Percentiles rank a stretch among this genome's conserved stretches.
These are phyloP conservation scores for Xylaria hypoxylon DNA, from an alignment of 2,329 filamentous ascomycete species.

Conservation along the genomic window DNA sequence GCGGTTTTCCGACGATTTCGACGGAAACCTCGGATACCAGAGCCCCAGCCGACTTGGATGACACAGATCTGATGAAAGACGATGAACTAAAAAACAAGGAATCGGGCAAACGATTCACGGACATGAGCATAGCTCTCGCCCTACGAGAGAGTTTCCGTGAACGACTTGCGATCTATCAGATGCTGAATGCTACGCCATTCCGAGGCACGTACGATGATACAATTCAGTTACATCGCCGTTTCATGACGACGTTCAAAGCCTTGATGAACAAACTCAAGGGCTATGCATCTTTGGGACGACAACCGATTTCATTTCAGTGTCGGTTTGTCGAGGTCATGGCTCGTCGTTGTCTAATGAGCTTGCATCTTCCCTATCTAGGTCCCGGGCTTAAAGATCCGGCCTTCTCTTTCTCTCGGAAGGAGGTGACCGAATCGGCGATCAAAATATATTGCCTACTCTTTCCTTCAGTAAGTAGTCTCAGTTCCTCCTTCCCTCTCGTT, in stretches of 20 bases:
- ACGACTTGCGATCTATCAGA: slow-evolving; percentile 57
- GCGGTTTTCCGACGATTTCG: slow-evolving; percentile 62
- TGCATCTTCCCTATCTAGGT: slow-evolving; percentile 66
- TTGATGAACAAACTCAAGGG: slow-evolving; percentile 49
- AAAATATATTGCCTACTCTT: slow-evolving; percentile 59
- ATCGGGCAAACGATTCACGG: slow-evolving; percentile 54
- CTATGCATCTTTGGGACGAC: slow-evolving; percentile 32
- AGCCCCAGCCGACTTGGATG: slow-evolving; percentile 63
- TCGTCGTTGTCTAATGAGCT: slow-evolving; percentile 64
- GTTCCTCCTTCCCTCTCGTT: slow-evolving; percentile 21
- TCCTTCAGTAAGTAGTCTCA: slow-evolving; percentile 44
- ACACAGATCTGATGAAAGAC: slow-evolving; percentile 62
- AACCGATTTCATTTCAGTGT: slow-evolving; percentile 54
- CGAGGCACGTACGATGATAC: slow-evolving; percentile 58
- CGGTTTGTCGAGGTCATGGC: slow-evolving; percentile 63
- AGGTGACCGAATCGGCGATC: slow-evolving; percentile 60
- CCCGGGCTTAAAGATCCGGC: slow-evolving; percentile 55
- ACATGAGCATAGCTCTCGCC: slow-evolving; percentile 63
- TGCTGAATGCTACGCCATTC: slow-evolving; percentile 58
- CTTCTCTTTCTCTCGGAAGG: slow-evolving; percentile 64
- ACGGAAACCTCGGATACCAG: slow-evolving; percentile 62
- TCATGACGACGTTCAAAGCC: slow-evolving; percentile 57
- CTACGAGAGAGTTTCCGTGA: slow-evolving; percentile 57
- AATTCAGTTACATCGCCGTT: slow-evolving; percentile 56
- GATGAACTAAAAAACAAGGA: slow-evolving; percentile 42